Evolutionary conservation across 768 basidiomycete species (phyloP).

Genomic region (Boletus subparvulus): DNA sequence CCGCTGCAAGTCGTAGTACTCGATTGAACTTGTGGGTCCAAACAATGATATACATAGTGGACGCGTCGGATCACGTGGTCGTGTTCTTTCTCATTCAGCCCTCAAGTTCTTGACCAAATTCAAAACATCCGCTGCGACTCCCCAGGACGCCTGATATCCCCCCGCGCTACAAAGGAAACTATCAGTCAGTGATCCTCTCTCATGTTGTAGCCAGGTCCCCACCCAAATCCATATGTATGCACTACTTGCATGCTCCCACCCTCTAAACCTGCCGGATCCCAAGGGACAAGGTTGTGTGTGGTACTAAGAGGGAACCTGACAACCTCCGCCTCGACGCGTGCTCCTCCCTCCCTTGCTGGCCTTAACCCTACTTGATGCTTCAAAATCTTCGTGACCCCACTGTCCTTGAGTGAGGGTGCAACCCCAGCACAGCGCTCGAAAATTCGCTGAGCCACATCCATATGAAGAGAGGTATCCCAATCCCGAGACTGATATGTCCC

Average conservation of each 20-base stretch:
- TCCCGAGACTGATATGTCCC: slow-evolving; percentile 52
- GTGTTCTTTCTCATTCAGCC: slow-evolving; percentile 13
- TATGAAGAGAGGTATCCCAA: slow-evolving; percentile 51
- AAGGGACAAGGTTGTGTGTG: slow-evolving; percentile 17
- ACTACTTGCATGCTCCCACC: slow-evolving; percentile 37
- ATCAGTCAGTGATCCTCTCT: slow-evolving; percentile 5
- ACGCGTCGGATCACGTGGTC: slow-evolving; percentile 36
- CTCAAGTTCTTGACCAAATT: slow-evolving; percentile 18
- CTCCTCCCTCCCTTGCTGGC: slow-evolving; percentile 54
- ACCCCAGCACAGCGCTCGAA: slow-evolving; percentile 44
- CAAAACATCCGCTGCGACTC: slow-evolving; percentile 42
- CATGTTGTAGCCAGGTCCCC: slow-evolving; percentile 5
- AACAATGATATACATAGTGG: slow-evolving; percentile 27
- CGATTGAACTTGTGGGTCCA: slow-evolving; percentile 17
- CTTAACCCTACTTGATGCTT: slow-evolving; percentile 59
- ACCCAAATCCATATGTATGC: slow-evolving; percentile 66
- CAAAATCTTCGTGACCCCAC: slow-evolving; percentile 42
- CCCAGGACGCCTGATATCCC: slow-evolving; percentile 45
- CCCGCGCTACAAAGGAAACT: slow-evolving; percentile 25
- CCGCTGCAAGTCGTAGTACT: not conserved
- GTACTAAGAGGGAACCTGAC: slow-evolving; percentile 35
- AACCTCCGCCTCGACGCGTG: slow-evolving; percentile 52
- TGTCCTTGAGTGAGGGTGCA: slow-evolving; percentile 35
- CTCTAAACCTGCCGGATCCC: slow-evolving; percentile 19
- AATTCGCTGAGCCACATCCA: slow-evolving; percentile 43